Base-by-base conservation (phyloP, 2,329 filamentous ascomycete genomes). In the Aotearoamyces nothofagi region DNA sequence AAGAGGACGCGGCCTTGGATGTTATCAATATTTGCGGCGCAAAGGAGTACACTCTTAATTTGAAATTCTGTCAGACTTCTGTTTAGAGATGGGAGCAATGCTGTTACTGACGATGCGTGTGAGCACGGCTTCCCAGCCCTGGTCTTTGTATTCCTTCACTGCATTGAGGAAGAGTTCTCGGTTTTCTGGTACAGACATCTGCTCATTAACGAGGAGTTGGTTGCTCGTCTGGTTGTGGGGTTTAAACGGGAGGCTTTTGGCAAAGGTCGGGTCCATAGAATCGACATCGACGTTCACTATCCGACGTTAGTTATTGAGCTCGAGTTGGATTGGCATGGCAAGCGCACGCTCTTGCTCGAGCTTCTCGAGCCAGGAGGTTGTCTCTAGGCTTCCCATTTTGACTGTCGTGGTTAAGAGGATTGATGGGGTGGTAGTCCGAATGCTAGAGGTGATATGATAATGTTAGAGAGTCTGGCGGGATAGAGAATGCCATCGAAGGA, bases 201-300 rank as follows among this genome's bases (percentile, higher is more conserved):
- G 56, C 15, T 56, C 52, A 30, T 63, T 57, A 15, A 63, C 60
- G 49, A 53, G 58, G 4, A 58, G 48, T 39, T 64, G 60, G 39
- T 65, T 65, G 44, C 57, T 61, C 4, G 60, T 64, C 45, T 61
- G 57, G 36, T 64, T 60, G 33, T 62, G 54, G 15, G 56, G 55
- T 4, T 48, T 49, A 33, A 62, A 53, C 8, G 53, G 51, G 43
- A 61, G 56, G n/a, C 42, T 44, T 31, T 55, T 55, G 35, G 61
- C 56, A 39, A 56, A 61, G 9, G 58, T 55, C 1, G 58, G 54
- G 33, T 61, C 60, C 60, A 65, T 64, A 51, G 56, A 62, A 38
- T 65, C 61, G 14, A 64, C 57, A 34, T 65, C 61, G 30, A 65
- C 49, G 17, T 64, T 56, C 33, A 64, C 61, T 64, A 20, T 20